Percentiles rank a stretch among this genome's conserved stretches.
phyloP scores from a whole-genome alignment of 1,139 yeast species.

The Taphrina confusa region DNA sequence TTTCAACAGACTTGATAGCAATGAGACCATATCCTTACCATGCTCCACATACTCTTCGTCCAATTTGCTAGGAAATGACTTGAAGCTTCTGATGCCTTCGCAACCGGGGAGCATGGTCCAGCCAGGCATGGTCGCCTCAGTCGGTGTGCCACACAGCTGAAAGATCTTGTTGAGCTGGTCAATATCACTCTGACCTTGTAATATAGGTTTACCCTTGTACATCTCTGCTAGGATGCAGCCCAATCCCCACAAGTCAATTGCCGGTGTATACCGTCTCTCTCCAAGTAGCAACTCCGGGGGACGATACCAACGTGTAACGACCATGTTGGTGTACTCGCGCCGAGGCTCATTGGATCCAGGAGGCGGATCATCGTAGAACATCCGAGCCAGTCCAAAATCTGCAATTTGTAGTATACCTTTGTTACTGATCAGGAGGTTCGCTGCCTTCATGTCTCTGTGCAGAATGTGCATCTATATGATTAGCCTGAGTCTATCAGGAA shows the following conservation, averaged over 20 bases:
- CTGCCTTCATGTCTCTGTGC: conserved; percentile 94
- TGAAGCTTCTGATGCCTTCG: conserved; percentile 45
- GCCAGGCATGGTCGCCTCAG: conserved; percentile 63
- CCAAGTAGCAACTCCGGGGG: conserved; percentile 92
- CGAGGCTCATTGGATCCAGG: conserved; percentile 54
- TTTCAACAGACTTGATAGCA: conserved; percentile 59
- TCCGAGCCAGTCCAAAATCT: conserved; percentile 89
- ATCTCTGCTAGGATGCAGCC: conserved; percentile 96
- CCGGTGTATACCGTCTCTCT: conserved; percentile 81
- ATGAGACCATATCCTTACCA: conserved; percentile 49
- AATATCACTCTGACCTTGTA: conserved; percentile 83
- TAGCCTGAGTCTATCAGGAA: too few species aligned
- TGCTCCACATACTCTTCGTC: conserved; percentile 54
- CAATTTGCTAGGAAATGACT: conserved; percentile 57
- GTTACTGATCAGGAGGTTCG: conserved; percentile 78
- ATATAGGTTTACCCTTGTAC: conserved; percentile 75
- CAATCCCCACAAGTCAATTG: conserved; percentile 96
- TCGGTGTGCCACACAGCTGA: conserved; percentile 79
- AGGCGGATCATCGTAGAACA: conserved; percentile 71
- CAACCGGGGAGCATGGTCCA: conserved; percentile 66
- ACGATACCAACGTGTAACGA: conserved; percentile 95
- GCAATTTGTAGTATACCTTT: conserved; percentile 81
- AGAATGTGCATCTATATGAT: conserved; percentile 52
- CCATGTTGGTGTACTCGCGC: conserved; percentile 79
- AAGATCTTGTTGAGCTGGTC: conserved; percentile 87